phyloP scores from a whole-genome alignment of 73 alveolate genomes.

The Tetrahymena borealis region DNA sequence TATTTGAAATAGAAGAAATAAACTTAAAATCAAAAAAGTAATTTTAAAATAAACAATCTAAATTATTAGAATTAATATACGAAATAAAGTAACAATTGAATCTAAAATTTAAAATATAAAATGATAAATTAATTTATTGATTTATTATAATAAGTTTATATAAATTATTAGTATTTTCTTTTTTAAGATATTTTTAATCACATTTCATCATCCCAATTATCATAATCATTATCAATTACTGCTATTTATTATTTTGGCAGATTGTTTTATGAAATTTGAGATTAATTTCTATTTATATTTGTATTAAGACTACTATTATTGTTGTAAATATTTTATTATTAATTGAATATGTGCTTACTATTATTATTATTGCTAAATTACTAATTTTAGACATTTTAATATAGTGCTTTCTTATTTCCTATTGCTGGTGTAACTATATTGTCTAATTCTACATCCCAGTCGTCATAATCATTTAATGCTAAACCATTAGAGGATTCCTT shows the following conservation, averaged over 20 bases:
- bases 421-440: not conserved
- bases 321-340: not conserved
- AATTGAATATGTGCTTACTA: not conserved
- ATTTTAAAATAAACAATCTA: no score
- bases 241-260: not conserved
- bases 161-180: no score
- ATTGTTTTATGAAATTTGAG: not conserved
- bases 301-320: not conserved
- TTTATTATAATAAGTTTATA: no score
- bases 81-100: no score
- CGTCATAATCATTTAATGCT: not conserved
- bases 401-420: not conserved
- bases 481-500: not conserved
- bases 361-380: not conserved
- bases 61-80: no score
- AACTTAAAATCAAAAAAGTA: no score
- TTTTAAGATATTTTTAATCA: not conserved
- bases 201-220: not conserved
- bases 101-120: no score
- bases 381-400: not conserved
- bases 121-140: no score
- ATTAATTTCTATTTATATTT: not conserved
- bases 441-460: not conserved
- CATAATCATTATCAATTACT: not conserved
- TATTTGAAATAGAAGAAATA: no score